Evolutionary conservation across 179 eudicot species (phyloP).

Genomic region (Silene vulgaris): DNA sequence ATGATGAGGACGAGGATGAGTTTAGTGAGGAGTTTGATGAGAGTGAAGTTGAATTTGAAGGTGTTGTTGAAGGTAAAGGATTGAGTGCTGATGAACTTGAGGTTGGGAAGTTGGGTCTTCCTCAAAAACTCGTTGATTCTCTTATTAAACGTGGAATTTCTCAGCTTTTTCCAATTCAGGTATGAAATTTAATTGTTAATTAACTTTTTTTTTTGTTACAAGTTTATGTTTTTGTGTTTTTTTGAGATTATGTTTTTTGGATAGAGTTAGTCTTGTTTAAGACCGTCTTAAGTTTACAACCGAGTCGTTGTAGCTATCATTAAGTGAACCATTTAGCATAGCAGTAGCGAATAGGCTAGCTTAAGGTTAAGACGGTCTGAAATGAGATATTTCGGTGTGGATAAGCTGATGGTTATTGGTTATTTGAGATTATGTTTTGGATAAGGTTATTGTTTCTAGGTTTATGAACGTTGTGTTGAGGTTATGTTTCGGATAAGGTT

Average conservation of each 20-base stretch:
- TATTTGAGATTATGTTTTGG: background rate
- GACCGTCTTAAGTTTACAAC: no score
- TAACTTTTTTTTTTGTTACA: background rate
- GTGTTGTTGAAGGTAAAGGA: constrained; percentile 22
- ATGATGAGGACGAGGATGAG: background rate
- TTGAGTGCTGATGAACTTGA: constrained; percentile 51
- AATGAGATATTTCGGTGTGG: background rate
- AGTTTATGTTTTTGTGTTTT: background rate
- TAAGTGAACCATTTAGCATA: no score
- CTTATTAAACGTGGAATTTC: constrained; percentile 69
- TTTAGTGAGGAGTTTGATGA: constrained; percentile 39
- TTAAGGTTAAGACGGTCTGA: no score
- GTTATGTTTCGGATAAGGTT: background rate
- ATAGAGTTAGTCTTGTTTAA: no score
- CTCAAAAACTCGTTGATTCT: constrained; percentile 56
- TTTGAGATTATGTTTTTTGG: background rate
- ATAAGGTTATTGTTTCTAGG: background rate
- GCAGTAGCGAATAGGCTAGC: no score
- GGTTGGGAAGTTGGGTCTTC: constrained; percentile 57
- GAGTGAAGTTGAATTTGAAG: constrained; percentile 19
- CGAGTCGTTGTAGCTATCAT: no score
- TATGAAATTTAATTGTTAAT: constrained; percentile 18
- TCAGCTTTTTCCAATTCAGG: constrained; percentile 86
- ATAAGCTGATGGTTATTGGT: background rate
- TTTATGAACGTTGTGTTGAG: background rate